These are phyloP conservation scores for Myxozyma lipomycoides DNA, from an alignment of 805 yeast genomes.

Conservation along the genomic window DNA sequence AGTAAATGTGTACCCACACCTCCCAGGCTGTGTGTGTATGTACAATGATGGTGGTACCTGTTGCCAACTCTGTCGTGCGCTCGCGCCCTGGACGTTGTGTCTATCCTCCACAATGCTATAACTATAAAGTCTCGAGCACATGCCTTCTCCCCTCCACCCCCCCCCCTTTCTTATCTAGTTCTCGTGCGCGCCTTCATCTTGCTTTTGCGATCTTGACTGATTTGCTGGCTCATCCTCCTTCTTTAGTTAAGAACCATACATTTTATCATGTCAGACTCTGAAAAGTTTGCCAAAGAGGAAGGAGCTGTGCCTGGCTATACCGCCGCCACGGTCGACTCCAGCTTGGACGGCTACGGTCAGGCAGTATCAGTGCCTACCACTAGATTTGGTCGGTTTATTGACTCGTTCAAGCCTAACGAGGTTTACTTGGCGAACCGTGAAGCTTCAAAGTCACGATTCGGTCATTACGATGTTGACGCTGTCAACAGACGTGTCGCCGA, in stretches of 20 bases:
- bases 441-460: not conserved
- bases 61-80: no score
- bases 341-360: not conserved
- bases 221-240: no score
- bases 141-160: not conserved
- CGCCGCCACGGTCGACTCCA: constrained; percentile 3
- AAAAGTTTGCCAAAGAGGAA: not conserved
- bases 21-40: no score
- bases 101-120: no score
- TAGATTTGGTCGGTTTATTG: constrained; percentile 17
- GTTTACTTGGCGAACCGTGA: constrained; percentile 15
- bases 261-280: not conserved
- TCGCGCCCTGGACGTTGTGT: no score
- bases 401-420: constrained; percentile 28
- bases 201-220: no score
- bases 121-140: no score
- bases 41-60: no score
- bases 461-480: constrained; percentile 22
- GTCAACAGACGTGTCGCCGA: constrained; percentile 39
- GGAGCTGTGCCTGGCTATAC: not conserved
- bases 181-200: not conserved
- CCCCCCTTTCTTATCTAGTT: not conserved
- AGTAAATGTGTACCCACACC: no score
- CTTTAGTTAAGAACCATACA: no score
- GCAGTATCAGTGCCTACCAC: constrained; percentile 11